Base-by-base conservation (phyloP, 2,329 filamentous ascomycete genomes). In the Beauveria australis region DNA sequence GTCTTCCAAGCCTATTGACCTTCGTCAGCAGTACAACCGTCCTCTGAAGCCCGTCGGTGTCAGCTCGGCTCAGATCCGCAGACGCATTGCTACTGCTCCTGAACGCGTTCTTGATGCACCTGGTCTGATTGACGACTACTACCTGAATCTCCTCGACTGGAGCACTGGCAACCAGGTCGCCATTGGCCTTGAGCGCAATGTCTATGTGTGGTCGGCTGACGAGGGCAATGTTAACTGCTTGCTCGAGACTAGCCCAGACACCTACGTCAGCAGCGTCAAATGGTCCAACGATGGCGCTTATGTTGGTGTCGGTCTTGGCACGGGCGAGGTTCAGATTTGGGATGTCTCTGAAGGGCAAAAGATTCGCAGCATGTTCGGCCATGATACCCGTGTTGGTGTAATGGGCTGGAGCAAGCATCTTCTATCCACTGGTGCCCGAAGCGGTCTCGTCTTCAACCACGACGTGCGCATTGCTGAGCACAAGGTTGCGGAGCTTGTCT, bases 361-460 rank as follows among this genome's bases (percentile, higher is more conserved):
- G 83, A 88, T 99, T 62, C 92, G 94, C 74, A 97, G 92, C 81
- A 99, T 99, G 94, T 89, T 92, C 73, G 94, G 94, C 63, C 94
- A 99, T 72, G 93, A 97, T 71, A 93, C 91, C 44, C 92, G 94
- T 60, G 93, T 99, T 65, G 91, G 92, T 71, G 93, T 96, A 66
- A 97, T 97, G 92, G 91, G 92, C 71, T 99, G 94, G 94, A 96
- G 91, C 82, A 97, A 97, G 84, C 94, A 97, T 77, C 86, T 95
- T 61, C 84, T 99, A 57, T 97, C 94, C 44, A 97, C 93, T 24
- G 94, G 94, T 66, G 91, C 94, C 61, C 90, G 94, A 72, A 96
- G 90, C 66, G 94, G 94, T 26, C 88, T 97, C 51, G 92, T 99
- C 68, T 97, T 86, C 86, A 99, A 99, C 83, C 94, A 99, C 77